Evolutionary conservation across 2,329 filamentous ascomycete genomes (phyloP), one percentile per base, ranked within the genome.

Genomic region (Clarireedia homoeocarpa): DNA sequence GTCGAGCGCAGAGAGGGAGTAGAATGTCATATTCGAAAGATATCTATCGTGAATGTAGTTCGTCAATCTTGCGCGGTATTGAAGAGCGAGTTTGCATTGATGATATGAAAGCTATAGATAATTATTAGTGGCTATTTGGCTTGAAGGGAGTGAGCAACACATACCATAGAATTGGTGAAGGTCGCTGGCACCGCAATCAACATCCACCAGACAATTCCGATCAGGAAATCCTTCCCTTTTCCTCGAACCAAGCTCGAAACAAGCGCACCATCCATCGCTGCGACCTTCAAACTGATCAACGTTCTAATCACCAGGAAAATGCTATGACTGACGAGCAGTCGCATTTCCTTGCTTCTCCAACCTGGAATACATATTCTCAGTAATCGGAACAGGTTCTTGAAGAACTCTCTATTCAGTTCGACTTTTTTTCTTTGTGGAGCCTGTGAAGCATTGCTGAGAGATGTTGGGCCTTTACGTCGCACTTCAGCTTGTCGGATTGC

Each of bases 181-280:
- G 94, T 97, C 1, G 94, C 94, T 9, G 94, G 94, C 15, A 99
- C 80, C 26, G 94, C 92, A 62, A 99, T 94, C 55, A 92, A 71
- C 94, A 99, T 99, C 94, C 94, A 99, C 91, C 92, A 96, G 5
- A 95, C 82, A 65, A 99, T 84, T 0, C 90, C 85, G 64, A 85
- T 84, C 65, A 97, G 69, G 63, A 99, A 99, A 62, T 95, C 91
- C 71, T 84, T 89, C 15, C 92, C 94, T 63, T 86, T 94, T 2
- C 94, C 94, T 71, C 91, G 86, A 47, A 99, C 91, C 55, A 99
- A 75, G 61, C 84, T 91, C 73, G 94, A 96, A 58, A 99, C 94
- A 58, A 99, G 82, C 59, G 85, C 85, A 47, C 94, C 94, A 72
- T 99, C 94, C 77, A 99, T 85, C 71, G 96, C 91, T 2, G 94